Conservation (phyloP, 2,329 filamentous ascomycete genomes). For the Elsinoe perseae region DNA sequence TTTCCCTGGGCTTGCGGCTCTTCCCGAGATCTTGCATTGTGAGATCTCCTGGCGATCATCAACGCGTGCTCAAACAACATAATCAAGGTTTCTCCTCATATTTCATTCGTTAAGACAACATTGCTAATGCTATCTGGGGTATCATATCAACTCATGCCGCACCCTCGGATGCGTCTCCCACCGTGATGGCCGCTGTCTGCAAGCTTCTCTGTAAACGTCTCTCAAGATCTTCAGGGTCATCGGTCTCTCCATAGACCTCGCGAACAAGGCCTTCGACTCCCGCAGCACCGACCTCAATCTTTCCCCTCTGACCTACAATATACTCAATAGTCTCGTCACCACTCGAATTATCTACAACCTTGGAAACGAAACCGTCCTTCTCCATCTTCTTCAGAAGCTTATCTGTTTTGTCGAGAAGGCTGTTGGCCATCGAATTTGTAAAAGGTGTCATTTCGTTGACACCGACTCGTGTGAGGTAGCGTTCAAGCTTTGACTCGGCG, state of each 20-base stretch:
- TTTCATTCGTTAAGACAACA: neutral
- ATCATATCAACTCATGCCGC: slow-evolving; percentile 8
- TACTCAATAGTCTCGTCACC: slow-evolving; percentile 75
- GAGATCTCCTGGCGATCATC: slow-evolving; percentile 2
- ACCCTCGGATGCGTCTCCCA: neutral
- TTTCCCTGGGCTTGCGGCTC: slow-evolving; percentile 4
- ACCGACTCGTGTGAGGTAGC: slow-evolving; percentile 67
- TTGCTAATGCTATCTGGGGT: neutral
- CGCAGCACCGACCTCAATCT: slow-evolving; percentile 71
- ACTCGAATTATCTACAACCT: slow-evolving; percentile 57
- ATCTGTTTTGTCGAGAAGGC: slow-evolving; percentile 58
- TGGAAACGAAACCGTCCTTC: slow-evolving; percentile 75
- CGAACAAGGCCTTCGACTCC: slow-evolving; percentile 64
- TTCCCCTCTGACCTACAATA: slow-evolving; percentile 76
- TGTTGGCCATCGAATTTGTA: slow-evolving; percentile 21
- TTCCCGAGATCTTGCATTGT: slow-evolving; percentile 4
- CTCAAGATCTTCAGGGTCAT: slow-evolving; percentile 29
- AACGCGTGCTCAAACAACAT: neutral
- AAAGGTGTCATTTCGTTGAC: slow-evolving; percentile 65
- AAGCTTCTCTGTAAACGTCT: slow-evolving; percentile 29
- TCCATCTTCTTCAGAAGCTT: slow-evolving; percentile 65
- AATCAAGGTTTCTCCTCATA: neutral
- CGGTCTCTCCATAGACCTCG: slow-evolving; percentile 43
- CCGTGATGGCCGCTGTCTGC: slow-evolving; percentile 21
- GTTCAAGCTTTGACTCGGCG: slow-evolving; percentile 67